Base-by-base conservation (phyloP, 2,329 filamentous ascomycete species). In the Trichoderma brevicompactum region DNA sequence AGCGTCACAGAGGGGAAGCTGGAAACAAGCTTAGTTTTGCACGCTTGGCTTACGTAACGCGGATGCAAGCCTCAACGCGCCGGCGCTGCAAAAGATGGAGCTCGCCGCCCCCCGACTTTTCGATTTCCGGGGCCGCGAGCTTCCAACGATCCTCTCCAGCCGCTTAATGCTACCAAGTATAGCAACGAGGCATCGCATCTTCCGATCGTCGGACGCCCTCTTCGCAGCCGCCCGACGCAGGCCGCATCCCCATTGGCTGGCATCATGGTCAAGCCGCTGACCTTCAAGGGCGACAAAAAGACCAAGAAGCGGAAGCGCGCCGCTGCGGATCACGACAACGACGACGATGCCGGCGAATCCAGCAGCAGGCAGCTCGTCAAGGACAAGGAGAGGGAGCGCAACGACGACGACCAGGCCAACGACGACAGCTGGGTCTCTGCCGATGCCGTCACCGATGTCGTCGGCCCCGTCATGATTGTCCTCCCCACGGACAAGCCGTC, bases 211-310 rank as follows among this genome's bases (percentile, higher is more conserved):
- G 56, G 34, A 17, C 44, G 44, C 55, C 55, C 32, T 59, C 15
- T 19, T 40, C 41, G 41, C 36, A 48, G 55, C 55, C 43, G 23
- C 8, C 66, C 62, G 50, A 66, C 65, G 54, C 65, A 54, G 63
- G 56, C 43, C 55, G 53, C 52, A 32, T 28, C 40, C n/a, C 40
- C 40, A 43, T 44, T 65, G 48, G 46, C 55, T 71, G 40, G 34
- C 15, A 79, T 69, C 68, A 95, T 95, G 91, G 89, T 96, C 71
- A 97, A 96, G 77, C 89, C 94, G 54, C 86, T 99, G 66, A 84
- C 88, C 55, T 99, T 99, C 84, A 99, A 99, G 80, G 95, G 95
- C 82, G 95, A 99, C 80, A 97, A 96, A 79, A 95, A 95, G 80
- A 81, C 87, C 66, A 97, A 95, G 79, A 97, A 97, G 83, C 87